phyloP scores from a whole-genome alignment of 2,329 filamentous ascomycete genomes.

The Ophiocordyceps unilateralis region DNA sequence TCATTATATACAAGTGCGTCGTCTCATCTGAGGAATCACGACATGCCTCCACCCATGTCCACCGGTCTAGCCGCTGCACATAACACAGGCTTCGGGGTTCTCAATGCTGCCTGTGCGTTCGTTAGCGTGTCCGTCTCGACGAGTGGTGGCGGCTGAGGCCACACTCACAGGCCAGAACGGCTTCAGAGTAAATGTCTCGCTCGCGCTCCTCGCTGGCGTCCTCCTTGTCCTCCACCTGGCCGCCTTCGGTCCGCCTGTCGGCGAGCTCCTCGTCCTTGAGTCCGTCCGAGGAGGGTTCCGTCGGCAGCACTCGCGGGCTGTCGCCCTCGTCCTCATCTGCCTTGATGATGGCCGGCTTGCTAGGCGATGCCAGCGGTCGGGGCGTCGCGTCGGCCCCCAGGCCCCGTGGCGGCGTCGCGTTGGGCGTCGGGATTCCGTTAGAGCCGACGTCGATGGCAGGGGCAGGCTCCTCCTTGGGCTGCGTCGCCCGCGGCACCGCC shows the following conservation, averaged over 20 bases:
- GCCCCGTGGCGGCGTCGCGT: conserved; percentile 43
- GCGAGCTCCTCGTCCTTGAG: conserved; percentile 44
- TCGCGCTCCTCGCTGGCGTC: conserved; percentile 59
- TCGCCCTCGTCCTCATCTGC: conserved; percentile 63
- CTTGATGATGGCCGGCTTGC: conserved; percentile 52
- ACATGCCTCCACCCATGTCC: no score
- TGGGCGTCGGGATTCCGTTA: conserved; percentile 53
- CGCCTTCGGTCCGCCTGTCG: conserved; percentile 24
- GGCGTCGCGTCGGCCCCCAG: conserved; percentile 19
- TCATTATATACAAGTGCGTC: background rate
- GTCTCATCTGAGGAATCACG: background rate
- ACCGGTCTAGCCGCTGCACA: conserved; percentile 72
- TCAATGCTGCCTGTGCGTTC: conserved; percentile 63
- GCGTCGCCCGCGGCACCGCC: conserved; percentile 51
- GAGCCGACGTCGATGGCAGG: conserved; percentile 13
- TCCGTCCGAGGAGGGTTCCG: conserved; percentile 46
- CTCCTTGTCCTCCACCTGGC: conserved; percentile 57
- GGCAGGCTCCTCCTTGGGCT: conserved; percentile 36
- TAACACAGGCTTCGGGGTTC: conserved; percentile 84
- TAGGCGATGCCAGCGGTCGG: conserved; percentile 35
- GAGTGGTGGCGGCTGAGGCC: background rate
- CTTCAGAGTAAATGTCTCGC: conserved; percentile 88
- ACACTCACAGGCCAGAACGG: conserved; percentile 64
- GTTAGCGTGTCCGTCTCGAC: conserved; percentile 11
- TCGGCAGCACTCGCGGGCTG: conserved; percentile 60